Evolutionary conservation across 805 yeast species (phyloP).

Genomic region (Nakazawaea molendinolei): DNA sequence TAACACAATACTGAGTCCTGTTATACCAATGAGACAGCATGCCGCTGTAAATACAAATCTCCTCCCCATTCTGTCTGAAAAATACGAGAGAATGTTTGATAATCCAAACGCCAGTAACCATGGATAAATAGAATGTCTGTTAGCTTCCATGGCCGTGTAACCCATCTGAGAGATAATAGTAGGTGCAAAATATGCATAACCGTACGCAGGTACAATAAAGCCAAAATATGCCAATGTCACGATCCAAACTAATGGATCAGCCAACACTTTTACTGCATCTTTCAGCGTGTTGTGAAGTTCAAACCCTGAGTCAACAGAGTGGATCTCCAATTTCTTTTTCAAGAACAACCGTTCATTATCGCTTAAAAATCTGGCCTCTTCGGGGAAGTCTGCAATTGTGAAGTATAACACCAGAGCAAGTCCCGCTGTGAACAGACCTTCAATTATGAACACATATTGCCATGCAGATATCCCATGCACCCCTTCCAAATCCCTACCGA

Average conservation of each 20-base stretch:
- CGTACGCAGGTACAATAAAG: slow-evolving; percentile 61
- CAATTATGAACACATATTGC: slow-evolving; percentile 39
- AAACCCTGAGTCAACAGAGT: slow-evolving; percentile 41
- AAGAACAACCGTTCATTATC: slow-evolving; percentile 47
- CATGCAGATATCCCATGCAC: slow-evolving; percentile 35
- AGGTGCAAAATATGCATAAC: slow-evolving; percentile 70
- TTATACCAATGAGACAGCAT: slow-evolving; percentile 32
- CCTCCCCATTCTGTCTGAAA: slow-evolving; percentile 47
- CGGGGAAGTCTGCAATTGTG: slow-evolving; percentile 66
- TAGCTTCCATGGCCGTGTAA: slow-evolving; percentile 65
- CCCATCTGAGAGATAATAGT: slow-evolving; percentile 57
- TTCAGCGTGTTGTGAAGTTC: slow-evolving; percentile 38
- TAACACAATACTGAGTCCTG: slow-evolving; percentile 51
- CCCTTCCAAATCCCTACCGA: slow-evolving; percentile 44
- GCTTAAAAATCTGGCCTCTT: slow-evolving; percentile 49
- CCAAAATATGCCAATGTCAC: slow-evolving; percentile 60
- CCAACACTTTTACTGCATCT: slow-evolving; percentile 43
- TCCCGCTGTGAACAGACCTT: slow-evolving; percentile 29
- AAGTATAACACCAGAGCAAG: slow-evolving; percentile 30
- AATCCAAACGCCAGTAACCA: slow-evolving; percentile 73
- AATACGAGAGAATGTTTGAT: slow-evolving; percentile 50
- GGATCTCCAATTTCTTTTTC: slow-evolving; percentile 52
- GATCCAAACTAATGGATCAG: slow-evolving; percentile 51
- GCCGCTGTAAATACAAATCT: slow-evolving; percentile 38
- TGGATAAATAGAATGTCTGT: slow-evolving; percentile 78